Base-by-base conservation (phyloP, 352 stramenopile genomes). In the Phytophthora megakarya region DNA sequence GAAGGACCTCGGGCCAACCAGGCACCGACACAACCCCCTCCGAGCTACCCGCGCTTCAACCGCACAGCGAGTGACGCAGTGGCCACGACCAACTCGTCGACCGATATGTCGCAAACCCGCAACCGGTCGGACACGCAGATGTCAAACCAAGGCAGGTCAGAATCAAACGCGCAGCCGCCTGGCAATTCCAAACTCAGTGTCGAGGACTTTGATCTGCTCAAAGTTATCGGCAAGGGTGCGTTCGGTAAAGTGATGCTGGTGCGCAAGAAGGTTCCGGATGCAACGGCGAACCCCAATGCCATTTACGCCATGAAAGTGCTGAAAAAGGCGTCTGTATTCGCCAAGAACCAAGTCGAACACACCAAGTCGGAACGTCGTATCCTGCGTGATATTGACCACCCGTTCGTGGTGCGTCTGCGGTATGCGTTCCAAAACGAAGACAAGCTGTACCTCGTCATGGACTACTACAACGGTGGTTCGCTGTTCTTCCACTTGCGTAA, bases 161-260 rank as follows among this genome's bases (percentile, higher is more conserved):
- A 78, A 45, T 90, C 81, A 49, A 77, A 73, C 15, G 60, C 62
- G 1, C 61, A 66, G 26, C 37, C 51, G 3, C 51, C 63, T 18
- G 46, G 50, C 19, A 91, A 89, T 61, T 72, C 62, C 1, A 94
- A 94, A 64, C 73, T 95, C 21, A 88, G 80, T 48, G 87, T 98
- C 16, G 90, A 97, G 37, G 95, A 98, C 73, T 98, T 98, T 64
- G 89, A 98, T 55, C 65, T 98, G 62, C 78, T 98, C 9, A 98
- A 98, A 71, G 93, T 98, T 18, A 96, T 98, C 48, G 96, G 96
- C 23, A 98, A 98, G 65, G 95, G 95, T 25, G 90, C 91, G 8
- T 98, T 98, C 65, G 95, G 95, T 35, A 98, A 98, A 73, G 95
- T 98, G 3, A 97, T 98, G 85, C 76, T 98, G 18, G 95, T 98